These are phyloP conservation scores for Fraxinus floribunda DNA, from an alignment of 305 asterid species.

Conservation along the genomic window DNA sequence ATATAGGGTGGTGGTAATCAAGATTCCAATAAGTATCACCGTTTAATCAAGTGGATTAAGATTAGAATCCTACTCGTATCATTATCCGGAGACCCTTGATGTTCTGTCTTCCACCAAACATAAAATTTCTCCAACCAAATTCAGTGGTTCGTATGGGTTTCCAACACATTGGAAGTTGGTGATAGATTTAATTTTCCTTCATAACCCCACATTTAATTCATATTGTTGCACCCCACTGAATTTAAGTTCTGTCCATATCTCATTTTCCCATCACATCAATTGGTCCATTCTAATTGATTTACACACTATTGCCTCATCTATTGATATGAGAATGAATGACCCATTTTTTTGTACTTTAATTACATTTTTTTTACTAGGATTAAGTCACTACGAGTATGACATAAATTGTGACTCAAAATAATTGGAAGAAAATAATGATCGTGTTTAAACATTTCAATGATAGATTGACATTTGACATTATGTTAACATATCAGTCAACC, in stretches of 20 bases:
- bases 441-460: too few relatives aligned
- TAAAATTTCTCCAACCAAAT: conserved; percentile 8
- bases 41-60: conserved; percentile 20
- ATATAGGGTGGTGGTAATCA: conserved; percentile 36
- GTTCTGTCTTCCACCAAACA: conserved; percentile 27
- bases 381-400: too few relatives aligned
- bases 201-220: conserved; percentile 28
- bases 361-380: too few relatives aligned
- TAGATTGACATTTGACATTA: too few relatives aligned
- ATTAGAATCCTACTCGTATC: conserved; percentile 18
- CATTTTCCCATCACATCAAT: conserved; percentile 27
- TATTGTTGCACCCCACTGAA: conserved; percentile 3
- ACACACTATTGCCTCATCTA: background rate
- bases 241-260: conserved; percentile 35
- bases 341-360: too few relatives aligned
- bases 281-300: background rate
- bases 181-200: conserved; percentile 28
- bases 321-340: too few relatives aligned
- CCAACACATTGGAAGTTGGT: conserved; percentile 38
- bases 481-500: too few relatives aligned
- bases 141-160: conserved; percentile 26
- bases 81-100: conserved; percentile 15
- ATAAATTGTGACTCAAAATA: too few relatives aligned
- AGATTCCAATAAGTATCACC: conserved; percentile 30
- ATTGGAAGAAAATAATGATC: too few relatives aligned